Percentiles rank a stretch among this genome's conserved stretches.
phyloP scores from a whole-genome alignment of 2,329 filamentous ascomycete genomes.

The Fusarium clavum region DNA sequence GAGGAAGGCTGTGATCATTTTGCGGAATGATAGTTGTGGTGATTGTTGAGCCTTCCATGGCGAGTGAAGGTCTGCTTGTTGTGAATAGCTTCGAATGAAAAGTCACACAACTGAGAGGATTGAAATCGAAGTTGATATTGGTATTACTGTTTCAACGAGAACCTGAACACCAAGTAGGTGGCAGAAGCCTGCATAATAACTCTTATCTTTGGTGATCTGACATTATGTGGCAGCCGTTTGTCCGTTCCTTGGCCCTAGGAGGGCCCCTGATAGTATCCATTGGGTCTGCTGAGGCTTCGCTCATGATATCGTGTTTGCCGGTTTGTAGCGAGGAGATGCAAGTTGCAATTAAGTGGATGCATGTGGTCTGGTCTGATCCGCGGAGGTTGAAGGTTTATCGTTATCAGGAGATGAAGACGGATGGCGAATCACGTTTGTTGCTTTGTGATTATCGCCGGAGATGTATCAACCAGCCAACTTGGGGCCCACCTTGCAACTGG shows the following conservation, averaged over 20 bases:
- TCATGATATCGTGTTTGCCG: constrained; percentile 35
- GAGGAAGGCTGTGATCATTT: constrained; percentile 47
- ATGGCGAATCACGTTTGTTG: constrained; percentile 45
- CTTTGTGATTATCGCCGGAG: constrained; percentile 42
- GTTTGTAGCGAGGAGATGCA: constrained; percentile 49
- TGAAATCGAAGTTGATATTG: background rate
- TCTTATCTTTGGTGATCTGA: constrained; percentile 20
- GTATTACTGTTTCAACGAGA: constrained; percentile 6
- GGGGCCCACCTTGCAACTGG: constrained; percentile 31
- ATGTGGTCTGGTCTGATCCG: constrained; percentile 35
- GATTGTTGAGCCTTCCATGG: constrained; percentile 41
- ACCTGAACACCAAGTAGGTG: background rate
- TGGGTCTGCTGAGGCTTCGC: constrained; percentile 25
- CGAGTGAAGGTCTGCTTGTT: background rate
- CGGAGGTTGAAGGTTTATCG: constrained; percentile 39
- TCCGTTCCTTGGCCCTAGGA: constrained; percentile 7
- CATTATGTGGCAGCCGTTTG: constrained; percentile 21
- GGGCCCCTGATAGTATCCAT: constrained; percentile 10
- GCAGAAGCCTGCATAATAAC: constrained; percentile 31
- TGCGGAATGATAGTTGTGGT: constrained; percentile 18
- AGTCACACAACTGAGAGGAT: constrained; percentile 2
- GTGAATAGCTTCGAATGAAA: constrained; percentile 8
- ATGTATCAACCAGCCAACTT: constrained; percentile 38
- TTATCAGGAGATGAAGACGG: constrained; percentile 35
- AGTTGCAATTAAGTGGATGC: constrained; percentile 39